phyloP scores from a whole-genome alignment of 106 monocot species.

The Platanthera guangdongensis region DNA sequence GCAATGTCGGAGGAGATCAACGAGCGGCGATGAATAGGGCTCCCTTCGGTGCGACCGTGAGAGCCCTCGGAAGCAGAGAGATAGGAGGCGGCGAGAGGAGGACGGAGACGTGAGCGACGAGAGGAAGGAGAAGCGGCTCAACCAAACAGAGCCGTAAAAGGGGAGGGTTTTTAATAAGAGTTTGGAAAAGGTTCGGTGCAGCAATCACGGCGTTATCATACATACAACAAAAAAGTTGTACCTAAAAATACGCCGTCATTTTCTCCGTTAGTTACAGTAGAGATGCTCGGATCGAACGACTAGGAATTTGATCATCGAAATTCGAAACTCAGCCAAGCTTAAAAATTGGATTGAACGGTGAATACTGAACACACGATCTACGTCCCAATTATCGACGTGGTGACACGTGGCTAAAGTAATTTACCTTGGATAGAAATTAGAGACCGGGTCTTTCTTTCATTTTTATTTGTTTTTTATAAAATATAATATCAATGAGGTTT shows the following conservation, averaged over 20 bases:
- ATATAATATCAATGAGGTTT: too few species aligned
- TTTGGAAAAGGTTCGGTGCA: background rate
- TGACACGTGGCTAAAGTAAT: too few species aligned
- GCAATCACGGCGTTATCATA: background rate
- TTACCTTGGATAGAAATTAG: too few species aligned
- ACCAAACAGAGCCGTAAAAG: too few species aligned
- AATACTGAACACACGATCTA: background rate
- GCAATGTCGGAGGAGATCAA: background rate
- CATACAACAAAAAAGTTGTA: background rate
- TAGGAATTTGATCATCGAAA: background rate
- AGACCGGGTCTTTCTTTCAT: too few species aligned
- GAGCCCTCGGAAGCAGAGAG: background rate
- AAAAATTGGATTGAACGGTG: background rate
- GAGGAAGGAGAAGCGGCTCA: background rate
- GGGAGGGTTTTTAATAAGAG: slow-evolving; percentile 4
- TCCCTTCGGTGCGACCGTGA: background rate
- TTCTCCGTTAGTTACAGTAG: background rate
- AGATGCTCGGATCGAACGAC: background rate
- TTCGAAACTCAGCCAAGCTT: background rate
- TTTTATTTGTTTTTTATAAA: too few species aligned
- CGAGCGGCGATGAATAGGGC: background rate
- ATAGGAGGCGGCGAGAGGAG: background rate
- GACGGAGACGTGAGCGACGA: background rate
- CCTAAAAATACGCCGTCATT: background rate
- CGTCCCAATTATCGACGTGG: too few species aligned